phyloP scores from a whole-genome alignment of 2,329 filamentous ascomycete species.

The Aspergillus transmontanensis region DNA sequence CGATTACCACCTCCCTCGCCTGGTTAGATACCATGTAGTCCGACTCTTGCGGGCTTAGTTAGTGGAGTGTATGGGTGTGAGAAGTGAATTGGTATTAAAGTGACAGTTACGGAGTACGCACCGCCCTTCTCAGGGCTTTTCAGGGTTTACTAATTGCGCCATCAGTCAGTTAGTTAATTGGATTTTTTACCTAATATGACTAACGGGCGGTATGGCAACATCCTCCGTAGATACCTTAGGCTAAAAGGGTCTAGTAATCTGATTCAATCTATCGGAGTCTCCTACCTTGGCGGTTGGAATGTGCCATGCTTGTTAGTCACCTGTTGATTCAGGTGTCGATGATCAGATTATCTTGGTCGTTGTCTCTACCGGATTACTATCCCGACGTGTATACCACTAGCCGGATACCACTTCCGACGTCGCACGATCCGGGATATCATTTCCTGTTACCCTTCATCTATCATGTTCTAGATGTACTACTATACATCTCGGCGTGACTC shows the following conservation, averaged over 20 bases:
- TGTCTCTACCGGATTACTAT: not conserved
- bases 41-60: not conserved
- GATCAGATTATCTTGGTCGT: not conserved
- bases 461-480: not conserved
- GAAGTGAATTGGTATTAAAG: not conserved
- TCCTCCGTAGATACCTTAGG: not conserved
- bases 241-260: not conserved
- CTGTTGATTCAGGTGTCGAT: not conserved
- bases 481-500: not conserved
- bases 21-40: not conserved
- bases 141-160: not conserved
- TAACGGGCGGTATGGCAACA: not conserved
- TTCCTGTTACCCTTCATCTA: not conserved
- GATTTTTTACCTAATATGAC: constrained; percentile 2
- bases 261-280: not conserved
- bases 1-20: constrained; percentile 4
- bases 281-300: not conserved
- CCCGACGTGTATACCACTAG: not conserved
- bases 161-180: not conserved
- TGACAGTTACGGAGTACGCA: not conserved
- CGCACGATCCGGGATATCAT: not conserved
- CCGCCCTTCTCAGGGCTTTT: not conserved
- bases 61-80: not conserved
- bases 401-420: not conserved
- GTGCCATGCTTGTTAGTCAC: not conserved